phyloP scores from a whole-genome alignment of 306 rosid genomes.

The Corylus heterophylla region DNA sequence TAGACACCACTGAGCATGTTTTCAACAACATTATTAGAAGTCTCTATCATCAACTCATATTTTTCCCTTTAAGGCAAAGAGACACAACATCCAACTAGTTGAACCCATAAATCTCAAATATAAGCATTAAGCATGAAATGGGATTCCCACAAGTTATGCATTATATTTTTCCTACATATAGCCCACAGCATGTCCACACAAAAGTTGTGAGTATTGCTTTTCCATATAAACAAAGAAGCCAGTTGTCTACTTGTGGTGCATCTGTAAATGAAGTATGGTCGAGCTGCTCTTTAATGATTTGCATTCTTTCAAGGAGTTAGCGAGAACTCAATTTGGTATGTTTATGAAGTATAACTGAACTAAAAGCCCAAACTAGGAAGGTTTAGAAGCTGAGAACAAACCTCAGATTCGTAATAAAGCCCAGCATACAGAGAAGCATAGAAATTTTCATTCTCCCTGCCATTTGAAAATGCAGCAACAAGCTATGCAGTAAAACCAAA shows the following conservation, averaged over 20 bases:
- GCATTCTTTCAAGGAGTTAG: neutral
- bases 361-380: neutral
- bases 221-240: conserved; percentile 1
- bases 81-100: neutral
- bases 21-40: neutral
- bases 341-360: neutral
- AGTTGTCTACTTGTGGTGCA: neutral
- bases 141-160: neutral
- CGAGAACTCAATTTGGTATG: neutral
- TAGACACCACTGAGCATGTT: neutral
- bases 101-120: neutral
- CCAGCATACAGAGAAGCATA: conserved; percentile 85
- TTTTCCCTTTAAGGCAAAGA: neutral
- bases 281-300: neutral
- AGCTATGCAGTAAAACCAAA: conserved; percentile 51
- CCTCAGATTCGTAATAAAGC: conserved; percentile 86
- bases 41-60: neutral
- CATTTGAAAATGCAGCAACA: conserved; percentile 70
- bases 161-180: neutral
- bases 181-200: neutral
- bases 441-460: conserved; percentile 62
- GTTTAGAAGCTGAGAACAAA: conserved; percentile 31
- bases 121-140: neutral
- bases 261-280: neutral
- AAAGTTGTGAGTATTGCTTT: neutral